A percentile compares a stretch with the other conserved stretches of the same genome.
Evolutionary conservation across 805 yeast genomes (phyloP).

Genomic region (Henningerozyma blattae): DNA sequence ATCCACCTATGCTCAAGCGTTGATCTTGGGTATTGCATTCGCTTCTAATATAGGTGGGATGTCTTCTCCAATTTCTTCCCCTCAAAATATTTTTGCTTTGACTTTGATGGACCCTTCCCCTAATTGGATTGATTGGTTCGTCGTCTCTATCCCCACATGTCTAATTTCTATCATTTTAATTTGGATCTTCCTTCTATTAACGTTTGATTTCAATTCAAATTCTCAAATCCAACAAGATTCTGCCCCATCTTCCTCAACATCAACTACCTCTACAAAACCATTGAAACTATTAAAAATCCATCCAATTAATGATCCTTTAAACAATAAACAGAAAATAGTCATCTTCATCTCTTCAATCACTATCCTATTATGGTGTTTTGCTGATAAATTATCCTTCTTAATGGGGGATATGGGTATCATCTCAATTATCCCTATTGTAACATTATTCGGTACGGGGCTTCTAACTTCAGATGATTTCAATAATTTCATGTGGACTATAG

Average conservation of each 20-base stretch:
- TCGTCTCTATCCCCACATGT: constrained; percentile 73
- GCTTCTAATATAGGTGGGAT: constrained; percentile 93
- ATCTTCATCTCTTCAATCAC: constrained; percentile 55
- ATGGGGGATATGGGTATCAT: constrained; percentile 97
- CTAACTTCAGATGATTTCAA: constrained; percentile 85
- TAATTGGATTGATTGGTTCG: constrained; percentile 92
- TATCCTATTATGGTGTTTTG: constrained; percentile 80
- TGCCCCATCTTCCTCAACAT: neutral
- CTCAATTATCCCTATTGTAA: constrained; percentile 77
- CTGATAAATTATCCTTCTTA: constrained; percentile 54
- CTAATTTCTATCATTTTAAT: constrained; percentile 47
- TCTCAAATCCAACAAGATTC: neutral
- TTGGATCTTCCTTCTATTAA: constrained; percentile 60
- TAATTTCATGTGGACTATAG: constrained; percentile 94
- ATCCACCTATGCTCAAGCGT: constrained; percentile 67
- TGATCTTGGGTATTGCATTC: constrained; percentile 82
- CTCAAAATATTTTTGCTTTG: constrained; percentile 87
- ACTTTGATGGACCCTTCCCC: constrained; percentile 77
- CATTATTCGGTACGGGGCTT: constrained; percentile 87
- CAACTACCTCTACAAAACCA: neutral
- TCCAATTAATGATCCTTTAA: constrained; percentile 56
- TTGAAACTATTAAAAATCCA: constrained; percentile 33
- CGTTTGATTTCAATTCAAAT: constrained; percentile 39
- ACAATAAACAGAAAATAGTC: constrained; percentile 65
- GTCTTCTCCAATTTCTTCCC: constrained; percentile 96